Evolutionary conservation across 306 rosid genomes (phyloP).

Genomic region (Acacia confusa): DNA sequence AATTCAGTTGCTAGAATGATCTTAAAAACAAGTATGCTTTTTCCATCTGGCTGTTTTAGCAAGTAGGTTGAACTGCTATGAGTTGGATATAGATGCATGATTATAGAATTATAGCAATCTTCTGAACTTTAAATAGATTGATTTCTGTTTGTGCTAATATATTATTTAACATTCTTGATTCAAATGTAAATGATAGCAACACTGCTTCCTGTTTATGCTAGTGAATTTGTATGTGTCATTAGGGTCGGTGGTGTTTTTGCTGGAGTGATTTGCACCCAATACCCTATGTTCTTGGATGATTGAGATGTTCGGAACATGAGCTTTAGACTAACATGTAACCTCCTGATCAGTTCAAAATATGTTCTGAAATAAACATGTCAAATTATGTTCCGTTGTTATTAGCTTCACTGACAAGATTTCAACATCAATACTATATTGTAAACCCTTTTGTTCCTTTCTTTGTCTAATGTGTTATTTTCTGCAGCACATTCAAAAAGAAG

Average conservation of each 20-base stretch:
- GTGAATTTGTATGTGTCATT: no score
- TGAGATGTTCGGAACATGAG: background rate
- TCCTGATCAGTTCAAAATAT: background rate
- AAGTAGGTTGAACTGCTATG: background rate
- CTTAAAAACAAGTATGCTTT: background rate
- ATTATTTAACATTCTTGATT: background rate
- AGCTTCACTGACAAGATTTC: background rate
- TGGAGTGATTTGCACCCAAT: background rate
- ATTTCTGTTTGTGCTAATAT: background rate
- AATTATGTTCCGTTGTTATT: background rate
- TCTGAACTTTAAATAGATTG: background rate
- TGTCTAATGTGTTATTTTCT: background rate
- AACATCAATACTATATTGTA: background rate
- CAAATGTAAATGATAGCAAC: background rate
- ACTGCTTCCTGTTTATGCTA: background rate
- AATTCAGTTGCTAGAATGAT: background rate
- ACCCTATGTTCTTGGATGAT: background rate
- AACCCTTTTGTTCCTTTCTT: background rate
- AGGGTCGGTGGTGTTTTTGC: background rate
- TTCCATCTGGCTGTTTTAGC: background rate
- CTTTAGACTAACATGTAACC: background rate
- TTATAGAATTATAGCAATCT: background rate
- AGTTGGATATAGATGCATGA: background rate
- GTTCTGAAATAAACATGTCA: background rate
- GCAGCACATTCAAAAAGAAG: conserved; percentile 59